phyloP scores from a whole-genome alignment of 2,329 filamentous ascomycete species.

The Aureobasidium sp. region DNA sequence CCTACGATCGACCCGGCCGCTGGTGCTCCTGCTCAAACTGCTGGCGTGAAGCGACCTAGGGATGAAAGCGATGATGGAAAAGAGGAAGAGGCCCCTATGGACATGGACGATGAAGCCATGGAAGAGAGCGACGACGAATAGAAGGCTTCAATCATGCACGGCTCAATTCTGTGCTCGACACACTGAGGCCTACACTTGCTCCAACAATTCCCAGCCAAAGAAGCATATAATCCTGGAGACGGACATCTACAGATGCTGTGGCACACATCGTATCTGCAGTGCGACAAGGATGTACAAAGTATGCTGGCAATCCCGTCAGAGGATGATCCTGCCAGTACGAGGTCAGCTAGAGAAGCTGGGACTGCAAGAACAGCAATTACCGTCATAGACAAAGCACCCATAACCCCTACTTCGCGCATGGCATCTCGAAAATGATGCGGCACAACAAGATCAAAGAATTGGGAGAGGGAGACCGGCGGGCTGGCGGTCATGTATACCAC shows the following conservation, averaged over 20 bases:
- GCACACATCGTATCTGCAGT: slow-evolving; percentile 69
- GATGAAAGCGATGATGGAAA: slow-evolving; percentile 31
- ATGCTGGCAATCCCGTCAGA: slow-evolving; percentile 64
- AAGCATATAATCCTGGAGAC: slow-evolving; percentile 62
- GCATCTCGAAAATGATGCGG: slow-evolving; percentile 24
- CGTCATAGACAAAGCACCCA: slow-evolving; percentile 30
- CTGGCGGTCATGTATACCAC: slow-evolving; percentile 33
- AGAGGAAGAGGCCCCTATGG: slow-evolving; percentile 20
- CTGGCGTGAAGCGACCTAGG: slow-evolving; percentile 53
- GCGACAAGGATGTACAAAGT: slow-evolving; percentile 89
- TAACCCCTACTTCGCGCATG: slow-evolving; percentile 17
- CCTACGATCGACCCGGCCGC: slow-evolving; percentile 11
- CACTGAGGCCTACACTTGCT: slow-evolving; percentile 65
- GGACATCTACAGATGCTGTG: slow-evolving; percentile 30
- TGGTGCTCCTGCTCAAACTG: slow-evolving; percentile 1
- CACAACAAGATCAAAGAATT: slow-evolving; percentile 30
- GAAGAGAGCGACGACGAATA: slow-evolving; percentile 51
- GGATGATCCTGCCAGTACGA: slow-evolving; percentile 65
- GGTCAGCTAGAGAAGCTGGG: background rate
- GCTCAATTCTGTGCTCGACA: slow-evolving; percentile 41
- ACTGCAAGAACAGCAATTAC: slow-evolving; percentile 15
- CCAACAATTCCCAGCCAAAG: slow-evolving; percentile 87
- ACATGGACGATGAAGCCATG: slow-evolving; percentile 25
- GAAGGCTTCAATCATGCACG: background rate
- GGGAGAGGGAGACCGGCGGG: slow-evolving; percentile 7